Evolutionary conservation across 164 flowering plant species (phyloP), one percentile per base, ranked within the genome.

Genomic region (Vitis vinifera): DNA sequence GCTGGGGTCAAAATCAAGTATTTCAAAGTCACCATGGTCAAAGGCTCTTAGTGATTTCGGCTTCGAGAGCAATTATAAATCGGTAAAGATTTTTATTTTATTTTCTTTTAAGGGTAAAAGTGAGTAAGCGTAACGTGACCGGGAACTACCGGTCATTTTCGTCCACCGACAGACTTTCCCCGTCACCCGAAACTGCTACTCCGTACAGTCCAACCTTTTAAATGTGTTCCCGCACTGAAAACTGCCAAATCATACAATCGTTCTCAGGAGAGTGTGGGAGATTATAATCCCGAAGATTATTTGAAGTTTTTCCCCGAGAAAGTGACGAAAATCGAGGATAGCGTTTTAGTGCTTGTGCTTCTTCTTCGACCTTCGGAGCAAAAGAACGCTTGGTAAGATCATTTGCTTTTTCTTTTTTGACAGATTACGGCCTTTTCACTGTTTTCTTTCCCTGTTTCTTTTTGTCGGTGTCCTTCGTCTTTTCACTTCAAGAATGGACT

Each of bases 81-180:
- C 51, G 75, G 70, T 66, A 59, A 53, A 51, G 49, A 23, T 37
- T 37, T 37, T 37, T 37, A 37, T 37, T 37, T 37, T 37, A 37
- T 37, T 2, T 37, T 3, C 44, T 37, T 37, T 51, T 4, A 30
- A 16, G 47, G 59, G 23, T 49, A 37, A 67, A 62, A 52, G 8
- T 29, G 17, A 7, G 11, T 5, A 60, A 65, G 71, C 64, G 71
- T 47, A 56, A 50, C 55, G 68, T 69, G 48, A 77, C 83, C 82
- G 80, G 84, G 27, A 61, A 71, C 47, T 17, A 14, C 83, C 87
- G 75, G 87, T 84, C 65, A 68, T 23, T 30, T 50, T 53, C 30
- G 16, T 58, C 71, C 82, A 81, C 87, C 85, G 87, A 84, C 87
- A 81, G 53, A 70, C 51, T 12, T 66, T 27, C 31, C 81, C 76